Base-by-base conservation (phyloP, 352 stramenopile genomes). In the Pseudoperonospora humuli region DNA sequence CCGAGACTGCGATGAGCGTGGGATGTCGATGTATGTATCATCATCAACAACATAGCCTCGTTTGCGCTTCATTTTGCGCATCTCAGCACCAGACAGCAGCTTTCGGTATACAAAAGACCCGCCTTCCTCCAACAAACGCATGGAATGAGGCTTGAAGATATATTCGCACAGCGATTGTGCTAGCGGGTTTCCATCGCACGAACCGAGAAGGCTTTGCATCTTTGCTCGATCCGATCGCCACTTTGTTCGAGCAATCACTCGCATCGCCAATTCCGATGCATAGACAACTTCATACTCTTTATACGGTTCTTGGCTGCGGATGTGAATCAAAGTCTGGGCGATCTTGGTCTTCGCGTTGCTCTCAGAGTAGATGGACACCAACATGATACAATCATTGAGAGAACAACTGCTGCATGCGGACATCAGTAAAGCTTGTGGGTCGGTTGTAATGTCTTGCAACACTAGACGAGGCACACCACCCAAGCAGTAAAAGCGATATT, bases 321-420 rank as follows among this genome's bases (percentile, higher is more conserved):
- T 58, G 31, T 74, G 64, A 35, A 74, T 62, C 31, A 74, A 14
- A 40, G 20, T 57, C 25, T 70, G 64, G 35, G 48, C 25, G 8
- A 59, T 53, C 41, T 62, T 59, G 38, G 51, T 54, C 29, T 44
- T 70, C 43, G 17, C 38, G 13, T 52, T 59, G 29, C 68, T 50
- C 26, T 49, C 46, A 3, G 45, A 64, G 31, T 63, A 1, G 17
- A 71, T 51, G 18, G 48, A 60, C 11, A 66, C 32, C 26, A 61
- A 19, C 42, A 33, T 57, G 1, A 54, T 68, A 35, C 55, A 68
- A 26, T 70, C 60, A 47, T 59, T 29, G 1, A 66, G 43, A 11
- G 45, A 63, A 37, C 60, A 70, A 49, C 46, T 46, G 19, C 13
- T 52, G 47, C 43, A 58, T 44, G 45, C 49, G 1, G 41, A 45